Conservation (phyloP, 2,329 filamentous ascomycete species). For the Capronia americana region DNA sequence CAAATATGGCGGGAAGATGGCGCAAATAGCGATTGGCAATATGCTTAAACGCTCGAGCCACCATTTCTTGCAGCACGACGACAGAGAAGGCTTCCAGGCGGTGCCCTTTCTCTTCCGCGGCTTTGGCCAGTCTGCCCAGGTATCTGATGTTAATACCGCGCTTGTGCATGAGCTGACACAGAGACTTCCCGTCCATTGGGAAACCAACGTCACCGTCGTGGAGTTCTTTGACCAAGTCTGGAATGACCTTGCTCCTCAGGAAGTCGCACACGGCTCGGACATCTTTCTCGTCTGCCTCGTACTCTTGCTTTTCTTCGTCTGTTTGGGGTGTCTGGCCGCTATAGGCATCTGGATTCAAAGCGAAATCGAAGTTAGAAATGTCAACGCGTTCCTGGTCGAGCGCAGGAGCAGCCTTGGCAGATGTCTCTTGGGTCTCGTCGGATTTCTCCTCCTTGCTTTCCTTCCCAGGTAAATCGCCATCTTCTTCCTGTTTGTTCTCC, state of each 20-base stretch:
- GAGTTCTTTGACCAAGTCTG: slow-evolving; percentile 84
- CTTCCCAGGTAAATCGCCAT: slow-evolving; percentile 50
- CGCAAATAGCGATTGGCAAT: slow-evolving; percentile 79
- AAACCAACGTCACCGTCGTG: slow-evolving; percentile 93
- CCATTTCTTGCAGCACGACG: slow-evolving; percentile 87
- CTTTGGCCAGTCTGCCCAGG: slow-evolving; percentile 79
- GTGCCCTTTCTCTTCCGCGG: slow-evolving; percentile 70
- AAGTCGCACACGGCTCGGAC: slow-evolving; percentile 84
- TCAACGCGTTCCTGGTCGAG: slow-evolving; percentile 75
- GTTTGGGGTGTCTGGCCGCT: slow-evolving; percentile 90
- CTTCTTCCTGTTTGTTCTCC: slow-evolving; percentile 50
- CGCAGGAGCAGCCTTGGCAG: slow-evolving; percentile 39
- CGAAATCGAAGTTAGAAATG: slow-evolving; percentile 82
- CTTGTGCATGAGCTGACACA: slow-evolving; percentile 89
- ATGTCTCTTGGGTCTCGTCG: slow-evolving; percentile 49
- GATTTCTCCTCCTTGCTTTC: slow-evolving; percentile 51
- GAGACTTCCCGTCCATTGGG: slow-evolving; percentile 95
- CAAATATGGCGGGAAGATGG: slow-evolving; percentile 77
- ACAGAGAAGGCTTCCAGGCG: slow-evolving; percentile 78
- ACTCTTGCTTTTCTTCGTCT: slow-evolving; percentile 84
- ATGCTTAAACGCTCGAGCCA: slow-evolving; percentile 96
- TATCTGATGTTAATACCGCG: slow-evolving; percentile 97
- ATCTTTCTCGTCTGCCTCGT: slow-evolving; percentile 82
- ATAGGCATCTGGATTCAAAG: slow-evolving; percentile 94
- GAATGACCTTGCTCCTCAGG: slow-evolving; percentile 77